These are phyloP conservation scores for Cymbomonas tetramitiformis DNA, from an alignment of 139 green algal genomes.

Conservation along the genomic window DNA sequence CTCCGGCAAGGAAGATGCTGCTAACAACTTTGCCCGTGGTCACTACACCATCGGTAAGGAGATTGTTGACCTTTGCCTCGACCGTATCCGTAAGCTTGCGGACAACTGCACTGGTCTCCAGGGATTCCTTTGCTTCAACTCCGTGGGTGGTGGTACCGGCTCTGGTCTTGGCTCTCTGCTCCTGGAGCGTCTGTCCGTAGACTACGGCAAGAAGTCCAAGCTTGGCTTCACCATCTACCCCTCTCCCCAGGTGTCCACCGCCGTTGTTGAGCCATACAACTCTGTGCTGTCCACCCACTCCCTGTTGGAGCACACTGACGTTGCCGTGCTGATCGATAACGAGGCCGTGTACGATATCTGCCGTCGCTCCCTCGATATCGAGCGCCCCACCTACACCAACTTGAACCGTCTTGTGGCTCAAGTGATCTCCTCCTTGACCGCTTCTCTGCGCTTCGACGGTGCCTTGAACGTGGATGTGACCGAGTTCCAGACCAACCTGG, in stretches of 20 bases:
- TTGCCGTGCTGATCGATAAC: conserved; percentile 91
- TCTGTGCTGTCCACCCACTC: conserved; percentile 89
- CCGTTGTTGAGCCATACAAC: conserved; percentile 93
- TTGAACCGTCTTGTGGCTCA: conserved; percentile 79
- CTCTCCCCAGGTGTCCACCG: conserved; percentile 79
- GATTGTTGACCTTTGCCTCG: conserved; percentile 85
- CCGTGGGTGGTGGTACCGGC: conserved; percentile 82
- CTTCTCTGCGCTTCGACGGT: conserved; percentile 85
- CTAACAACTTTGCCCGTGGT: conserved; percentile 70
- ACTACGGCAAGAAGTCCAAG: conserved; percentile 99
- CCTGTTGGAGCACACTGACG: conserved; percentile 92
- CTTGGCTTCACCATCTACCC: conserved; percentile 92
- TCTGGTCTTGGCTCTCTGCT: conserved; percentile 88
- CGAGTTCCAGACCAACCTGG: conserved; percentile 98
- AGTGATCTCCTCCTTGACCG: conserved; percentile 89
- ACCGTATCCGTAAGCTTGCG: conserved; percentile 87
- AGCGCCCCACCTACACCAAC: conserved; percentile 93
- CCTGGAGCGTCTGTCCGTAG: conserved; percentile 88
- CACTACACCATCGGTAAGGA: conserved; percentile 92
- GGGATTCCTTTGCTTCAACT: conserved; percentile 93
- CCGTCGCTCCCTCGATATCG: conserved; percentile 84
- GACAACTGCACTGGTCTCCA: conserved; percentile 94
- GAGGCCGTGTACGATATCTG: conserved; percentile 97
- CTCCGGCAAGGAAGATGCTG: conserved; percentile 82
- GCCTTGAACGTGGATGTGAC: conserved; percentile 92